Evolutionary conservation across 257 asterid species (phyloP).

Genomic region (Thymus quinquecostatus): DNA sequence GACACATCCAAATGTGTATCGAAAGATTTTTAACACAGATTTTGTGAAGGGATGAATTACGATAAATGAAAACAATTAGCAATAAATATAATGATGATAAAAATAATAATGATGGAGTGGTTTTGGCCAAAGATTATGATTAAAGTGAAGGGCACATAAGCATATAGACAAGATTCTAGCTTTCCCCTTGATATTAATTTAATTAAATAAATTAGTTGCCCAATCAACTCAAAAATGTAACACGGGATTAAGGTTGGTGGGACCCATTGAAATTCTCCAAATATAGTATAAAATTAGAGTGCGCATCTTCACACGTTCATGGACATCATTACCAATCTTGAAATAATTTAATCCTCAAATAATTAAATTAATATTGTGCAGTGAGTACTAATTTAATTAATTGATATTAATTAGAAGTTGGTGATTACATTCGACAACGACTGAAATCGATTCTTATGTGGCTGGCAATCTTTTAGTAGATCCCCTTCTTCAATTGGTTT

Average conservation of each 20-base stretch:
- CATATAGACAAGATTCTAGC: slow-evolving; percentile 22
- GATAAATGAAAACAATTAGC: too few relatives aligned
- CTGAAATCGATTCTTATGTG: slow-evolving; percentile 38
- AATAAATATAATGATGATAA: background rate
- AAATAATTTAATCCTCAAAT: background rate
- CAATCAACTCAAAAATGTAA: slow-evolving; percentile 33
- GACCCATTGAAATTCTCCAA: slow-evolving; percentile 22
- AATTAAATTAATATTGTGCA: too few relatives aligned
- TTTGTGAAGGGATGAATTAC: too few relatives aligned
- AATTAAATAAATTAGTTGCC: slow-evolving; percentile 14
- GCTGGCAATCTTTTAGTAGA: slow-evolving; percentile 38
- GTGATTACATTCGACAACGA: slow-evolving; percentile 33
- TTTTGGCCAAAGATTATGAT: slow-evolving; percentile 35
- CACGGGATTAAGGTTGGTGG: slow-evolving; percentile 27
- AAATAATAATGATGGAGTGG: slow-evolving; percentile 36
- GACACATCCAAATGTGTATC: too few relatives aligned
- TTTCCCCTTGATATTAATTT: slow-evolving; percentile 2
- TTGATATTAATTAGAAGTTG: slow-evolving; percentile 16
- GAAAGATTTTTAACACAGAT: too few relatives aligned
- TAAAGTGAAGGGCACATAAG: slow-evolving; percentile 30
- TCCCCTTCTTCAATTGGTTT: background rate
- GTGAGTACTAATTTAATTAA: too few relatives aligned
- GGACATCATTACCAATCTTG: slow-evolving; percentile 27
- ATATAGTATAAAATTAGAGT: slow-evolving; percentile 9
- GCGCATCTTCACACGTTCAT: slow-evolving; percentile 48